Conservation (phyloP, 257 asterid genomes). For the Lavandula angustifolia region DNA sequence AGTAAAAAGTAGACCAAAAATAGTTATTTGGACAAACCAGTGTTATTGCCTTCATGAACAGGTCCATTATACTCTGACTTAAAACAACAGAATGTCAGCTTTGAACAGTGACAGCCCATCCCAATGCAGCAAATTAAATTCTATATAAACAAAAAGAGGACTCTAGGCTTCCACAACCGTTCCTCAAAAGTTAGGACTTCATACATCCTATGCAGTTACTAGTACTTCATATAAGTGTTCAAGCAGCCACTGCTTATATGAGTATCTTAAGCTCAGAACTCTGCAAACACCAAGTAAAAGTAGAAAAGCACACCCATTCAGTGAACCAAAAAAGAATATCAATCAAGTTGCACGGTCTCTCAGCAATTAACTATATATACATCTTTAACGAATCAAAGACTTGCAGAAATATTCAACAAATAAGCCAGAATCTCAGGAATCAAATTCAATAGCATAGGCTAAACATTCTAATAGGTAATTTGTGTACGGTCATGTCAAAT, state of each 20-base stretch:
- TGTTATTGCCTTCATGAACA: slow-evolving; percentile 37
- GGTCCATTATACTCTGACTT: slow-evolving; percentile 49
- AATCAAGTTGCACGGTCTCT: background rate
- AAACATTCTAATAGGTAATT: background rate
- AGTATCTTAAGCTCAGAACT: slow-evolving; percentile 23
- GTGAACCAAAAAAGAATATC: background rate
- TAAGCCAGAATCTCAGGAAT: background rate
- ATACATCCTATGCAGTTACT: slow-evolving; percentile 19
- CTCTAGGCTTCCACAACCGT: slow-evolving; percentile 23
- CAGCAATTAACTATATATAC: background rate
- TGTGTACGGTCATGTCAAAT: background rate
- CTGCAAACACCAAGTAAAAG: slow-evolving; percentile 21
- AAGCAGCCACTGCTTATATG: slow-evolving; percentile 2
- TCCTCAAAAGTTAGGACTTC: slow-evolving; percentile 29
- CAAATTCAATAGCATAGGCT: background rate
- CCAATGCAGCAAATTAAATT: slow-evolving; percentile 27
- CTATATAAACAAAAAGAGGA: slow-evolving; percentile 23
- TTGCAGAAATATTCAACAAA: background rate
- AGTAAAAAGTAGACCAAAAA: background rate
- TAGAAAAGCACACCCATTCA: background rate
- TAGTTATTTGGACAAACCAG: slow-evolving; percentile 39
- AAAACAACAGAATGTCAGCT: slow-evolving; percentile 48
- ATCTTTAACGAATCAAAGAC: background rate
- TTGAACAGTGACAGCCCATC: slow-evolving; percentile 60
- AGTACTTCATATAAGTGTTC: slow-evolving; percentile 10